Base-by-base conservation (phyloP, 2,329 filamentous ascomycete species). In the Ascochyta koolunga region DNA sequence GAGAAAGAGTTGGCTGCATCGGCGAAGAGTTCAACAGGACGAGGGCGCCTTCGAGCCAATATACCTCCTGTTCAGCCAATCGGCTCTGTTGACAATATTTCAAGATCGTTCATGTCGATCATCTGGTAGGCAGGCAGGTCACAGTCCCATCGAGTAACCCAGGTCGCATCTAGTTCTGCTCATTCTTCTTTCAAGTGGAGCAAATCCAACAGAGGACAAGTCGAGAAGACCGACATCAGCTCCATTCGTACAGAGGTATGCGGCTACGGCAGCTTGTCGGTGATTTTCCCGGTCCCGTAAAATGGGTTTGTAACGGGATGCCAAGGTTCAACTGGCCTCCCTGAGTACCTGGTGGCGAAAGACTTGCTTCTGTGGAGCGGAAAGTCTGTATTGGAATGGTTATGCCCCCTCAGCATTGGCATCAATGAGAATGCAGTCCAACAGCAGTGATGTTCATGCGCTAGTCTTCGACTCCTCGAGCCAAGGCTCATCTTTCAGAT, bases 1-100 rank as follows among this genome's bases (percentile, higher is more conserved):
- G 31, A 19, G 51, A 44, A 45, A 29, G 50, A 43, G 22, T 4
- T 54, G 44, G 45, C 51, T 54, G 51, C 40, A 49, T 31, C 35
- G 27, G 51, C 39, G 24, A 35, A 44, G 16, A 49, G 24, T 16
- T 39, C 22, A 15, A 18, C 8, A 29, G 22, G 19, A 21, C 29
- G 45, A 38, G 39, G 51, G 35, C 36, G 32, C 22, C 22, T 11
- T 29, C 27, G 15, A 31, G 35, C 38, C 44, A 43, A 48, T 49
- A 54, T 49, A 54, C 33, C 44, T 38, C 32, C 35, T 7, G 11
- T 19, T 18, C 18, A 21, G 11, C 31, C 24, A 24, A 42, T 24
- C 36, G 37, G 19, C 11, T 21, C 27, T 29, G 38, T 19, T 37
- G 11, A 32, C 42, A 42, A 22, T 6, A 36, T 27, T 32, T 18